These are phyloP conservation scores for Globisporangium cylindrosporum DNA, from an alignment of 352 stramenopile species.

Conservation along the genomic window DNA sequence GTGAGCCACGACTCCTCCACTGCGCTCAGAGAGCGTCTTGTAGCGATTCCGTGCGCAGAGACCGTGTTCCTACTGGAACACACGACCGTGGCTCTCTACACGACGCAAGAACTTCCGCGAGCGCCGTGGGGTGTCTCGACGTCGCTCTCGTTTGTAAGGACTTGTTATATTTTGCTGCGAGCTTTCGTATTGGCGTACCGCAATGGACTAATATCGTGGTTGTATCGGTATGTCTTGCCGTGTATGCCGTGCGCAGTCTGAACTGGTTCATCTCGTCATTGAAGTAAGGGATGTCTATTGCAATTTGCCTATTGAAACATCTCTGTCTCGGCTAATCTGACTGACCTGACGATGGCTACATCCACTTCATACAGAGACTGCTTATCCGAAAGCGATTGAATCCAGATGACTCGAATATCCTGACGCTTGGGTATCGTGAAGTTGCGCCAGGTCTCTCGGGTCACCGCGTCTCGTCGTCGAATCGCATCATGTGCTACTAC, in stretches of 20 bases:
- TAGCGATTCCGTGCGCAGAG: constrained; percentile 15
- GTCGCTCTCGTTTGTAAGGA: constrained; percentile 33
- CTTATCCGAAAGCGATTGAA: constrained; percentile 37
- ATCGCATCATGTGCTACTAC: constrained; percentile 67
- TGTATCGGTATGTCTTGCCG: not conserved
- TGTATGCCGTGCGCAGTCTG: constrained; percentile 20
- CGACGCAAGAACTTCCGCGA: constrained; percentile 22
- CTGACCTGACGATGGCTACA: not conserved
- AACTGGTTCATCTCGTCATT: constrained; percentile 51
- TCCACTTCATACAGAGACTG: constrained; percentile 24
- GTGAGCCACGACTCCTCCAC: constrained; percentile 1
- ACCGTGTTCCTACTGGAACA: constrained; percentile 33
- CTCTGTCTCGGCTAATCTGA: not conserved
- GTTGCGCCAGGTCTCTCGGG: constrained; percentile 35
- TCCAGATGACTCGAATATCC: constrained; percentile 51
- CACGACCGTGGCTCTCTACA: constrained; percentile 32
- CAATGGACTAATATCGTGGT: not conserved
- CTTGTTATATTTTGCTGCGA: not conserved
- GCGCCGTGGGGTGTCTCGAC: constrained; percentile 31
- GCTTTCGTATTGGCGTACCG: not conserved
- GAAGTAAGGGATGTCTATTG: constrained; percentile 16
- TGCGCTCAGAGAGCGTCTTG: constrained; percentile 16
- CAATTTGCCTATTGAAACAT: not conserved
- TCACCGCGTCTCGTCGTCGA: constrained; percentile 52
- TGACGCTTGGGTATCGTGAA: constrained; percentile 69